Base-by-base conservation (phyloP, 2,329 filamentous ascomycete genomes). In the Ophiostoma sp. region DNA sequence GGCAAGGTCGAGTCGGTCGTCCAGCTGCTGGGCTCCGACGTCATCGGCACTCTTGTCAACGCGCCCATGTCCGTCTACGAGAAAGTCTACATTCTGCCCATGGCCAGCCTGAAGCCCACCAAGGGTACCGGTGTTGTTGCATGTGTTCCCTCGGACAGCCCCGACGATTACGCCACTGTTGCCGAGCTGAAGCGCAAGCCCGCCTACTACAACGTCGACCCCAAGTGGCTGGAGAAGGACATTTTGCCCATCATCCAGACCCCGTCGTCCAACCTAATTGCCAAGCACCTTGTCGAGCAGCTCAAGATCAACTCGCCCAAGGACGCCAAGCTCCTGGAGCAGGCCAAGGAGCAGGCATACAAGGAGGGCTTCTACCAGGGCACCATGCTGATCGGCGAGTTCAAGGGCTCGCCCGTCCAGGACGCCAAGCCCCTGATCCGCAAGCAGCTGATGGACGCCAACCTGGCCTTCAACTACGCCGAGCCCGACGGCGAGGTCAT, bases 331-430 rank as follows among this genome's bases (percentile, higher is more conserved):
- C 90, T 94, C 80, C 88, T 99, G 48, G 91, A 91, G 65, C 91
- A 97, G 79, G 95, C 95, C 65, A 99, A 99, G 82, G 94, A 98
- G 75, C 83, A 96, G 74, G 94, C 95, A 0, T 99, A 99, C 85
- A 97, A 95, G 81, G 94, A 97, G 78, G 95, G 94, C 20, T 98
- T 92, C 83, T 99, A 99, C 83, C 93, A 97, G 81, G 95, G 95
- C 74, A 90, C 86, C 71, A 92, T 99, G 89, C 83, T 93, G 73
- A 86, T 92, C 72, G 95, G 95, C 71, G 91, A 97, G 39, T 96
- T 91, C 81, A 91, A 90, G 79, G 95, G 94, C 68, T 87, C 94
- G 80, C 86, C 91, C 74, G 95, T 99, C 8, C 90, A 95, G 78
- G 86, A 73, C n/a, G 75, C 91, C 54, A 97, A 97, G 82, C 88